Evolutionary conservation across 2,329 filamentous ascomycete species (phyloP), one percentile per base, ranked within the genome.

Genomic region (Exophiala mesophila): DNA sequence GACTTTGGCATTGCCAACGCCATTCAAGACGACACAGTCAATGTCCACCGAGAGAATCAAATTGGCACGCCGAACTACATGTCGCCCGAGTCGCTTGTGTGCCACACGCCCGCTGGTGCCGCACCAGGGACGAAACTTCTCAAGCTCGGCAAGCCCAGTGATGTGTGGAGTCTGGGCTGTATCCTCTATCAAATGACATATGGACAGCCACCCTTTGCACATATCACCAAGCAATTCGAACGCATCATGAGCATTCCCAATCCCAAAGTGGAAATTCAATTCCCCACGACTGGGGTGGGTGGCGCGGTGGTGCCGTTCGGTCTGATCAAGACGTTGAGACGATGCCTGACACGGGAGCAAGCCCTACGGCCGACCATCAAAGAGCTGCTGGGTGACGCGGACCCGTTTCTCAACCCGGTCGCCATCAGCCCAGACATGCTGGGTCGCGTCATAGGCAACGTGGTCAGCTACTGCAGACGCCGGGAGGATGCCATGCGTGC

Each of bases 181-280:
- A 97, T 98, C 48, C 72, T 98, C 10, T 98, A 94, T 67, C 90
- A 97, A 62, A 94, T 98, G 85, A 86, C 90, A 1, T 98, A 98
- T 60, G 92, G 92, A n/a, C 76, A 83, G n/a, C 85, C 88, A 3
- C 92, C 92, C 0, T 98, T 98, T 59, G 88, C 83, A 10, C 89
- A 97, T 60, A 94, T 98, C 55, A 72, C 79, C 45, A 92, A 90
- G 64, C 86, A 83, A 58, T 86, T 94, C 69, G 80, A 85, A 26
- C 82, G 88, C 16, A 92, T 94, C 43, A 65, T 72, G 63, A 66
- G 68, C 9, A 73, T 73, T 39, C 67, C 69, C 8, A 72, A 72
- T 47, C 69, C 69, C 5, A 66, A 66, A 37, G 67, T 72, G 26
- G 60, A 65, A 40, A 72, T 73, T 37, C 63, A 67, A 20, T 72